Evolutionary conservation across 331 rosid genomes (phyloP).

Genomic region (Quercus tomentella): DNA sequence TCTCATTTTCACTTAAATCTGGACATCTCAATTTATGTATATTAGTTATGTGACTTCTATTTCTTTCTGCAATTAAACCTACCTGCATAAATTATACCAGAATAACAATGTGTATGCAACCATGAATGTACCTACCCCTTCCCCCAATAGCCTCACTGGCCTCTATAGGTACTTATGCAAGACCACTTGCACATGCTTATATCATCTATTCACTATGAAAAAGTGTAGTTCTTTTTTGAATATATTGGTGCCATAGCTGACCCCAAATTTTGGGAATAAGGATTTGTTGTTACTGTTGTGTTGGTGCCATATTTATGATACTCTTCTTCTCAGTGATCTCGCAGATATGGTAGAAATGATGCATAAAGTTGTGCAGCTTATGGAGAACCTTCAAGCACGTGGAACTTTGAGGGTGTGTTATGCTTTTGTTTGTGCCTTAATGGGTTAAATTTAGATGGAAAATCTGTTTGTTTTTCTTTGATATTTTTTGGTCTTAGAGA

Average conservation of each 20-base stretch:
- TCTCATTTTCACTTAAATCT: not conserved
- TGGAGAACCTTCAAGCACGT: constrained; percentile 80
- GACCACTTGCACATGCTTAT: not conserved
- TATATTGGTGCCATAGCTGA: not conserved
- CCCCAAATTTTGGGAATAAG: too few relatives aligned
- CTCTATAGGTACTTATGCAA: not conserved
- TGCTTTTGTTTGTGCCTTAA: not conserved
- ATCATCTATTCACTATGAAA: not conserved
- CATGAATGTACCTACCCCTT: not conserved
- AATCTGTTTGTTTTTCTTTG: not conserved
- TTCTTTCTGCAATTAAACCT: not conserved
- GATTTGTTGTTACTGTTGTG: too few relatives aligned
- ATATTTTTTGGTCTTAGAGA: not conserved
- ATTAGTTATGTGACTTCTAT: not conserved
- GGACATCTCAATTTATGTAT: not conserved
- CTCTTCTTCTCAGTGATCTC: constrained; percentile 63
- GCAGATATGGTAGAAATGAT: constrained; percentile 85
- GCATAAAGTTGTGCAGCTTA: constrained; percentile 59
- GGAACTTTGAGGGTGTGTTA: constrained; percentile 82
- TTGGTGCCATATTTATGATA: constrained; percentile 11
- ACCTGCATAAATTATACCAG: not conserved
- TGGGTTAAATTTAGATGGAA: not conserved
- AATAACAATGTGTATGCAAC: not conserved
- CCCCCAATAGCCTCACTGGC: too few relatives aligned
- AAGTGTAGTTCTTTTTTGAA: not conserved